phyloP scores from a whole-genome alignment of 2,329 filamentous ascomycete species.

The Immersiporthe knoxdaviesiana region DNA sequence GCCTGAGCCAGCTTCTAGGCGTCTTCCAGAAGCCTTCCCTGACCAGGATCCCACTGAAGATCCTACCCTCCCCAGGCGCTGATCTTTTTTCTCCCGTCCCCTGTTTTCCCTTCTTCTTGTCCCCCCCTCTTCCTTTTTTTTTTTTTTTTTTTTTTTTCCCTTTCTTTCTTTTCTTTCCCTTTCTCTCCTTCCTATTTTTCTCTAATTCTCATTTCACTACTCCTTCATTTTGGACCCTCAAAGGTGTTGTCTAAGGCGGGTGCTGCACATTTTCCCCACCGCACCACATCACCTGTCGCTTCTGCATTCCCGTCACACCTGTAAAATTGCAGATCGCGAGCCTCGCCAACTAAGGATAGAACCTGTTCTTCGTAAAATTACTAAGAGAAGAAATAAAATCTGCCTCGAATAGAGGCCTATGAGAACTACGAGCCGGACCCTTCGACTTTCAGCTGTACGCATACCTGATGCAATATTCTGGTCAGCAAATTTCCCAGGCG shows the following conservation, averaged over 20 bases:
- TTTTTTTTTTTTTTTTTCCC: not conserved
- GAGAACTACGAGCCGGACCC: not conserved
- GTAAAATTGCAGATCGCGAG: not conserved
- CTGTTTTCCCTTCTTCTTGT: too few species aligned
- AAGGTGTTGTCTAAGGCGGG: not conserved
- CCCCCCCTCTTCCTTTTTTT: not conserved
- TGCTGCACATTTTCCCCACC: not conserved
- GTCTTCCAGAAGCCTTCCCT: slow-evolving; percentile 7
- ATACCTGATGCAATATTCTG: not conserved
- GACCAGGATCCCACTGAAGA: not conserved
- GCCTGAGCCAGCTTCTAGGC: not conserved
- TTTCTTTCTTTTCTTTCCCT: not conserved
- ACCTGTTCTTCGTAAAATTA: not conserved
- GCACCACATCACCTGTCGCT: not conserved
- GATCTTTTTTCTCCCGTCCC: not conserved
- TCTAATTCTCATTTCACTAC: not conserved
- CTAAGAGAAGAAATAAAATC: not conserved
- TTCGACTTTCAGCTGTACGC: not conserved
- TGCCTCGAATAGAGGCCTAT: not conserved
- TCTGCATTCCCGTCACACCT: not conserved
- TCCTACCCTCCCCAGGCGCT: not conserved
- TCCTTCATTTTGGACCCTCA: not conserved
- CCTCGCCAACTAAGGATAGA: not conserved
- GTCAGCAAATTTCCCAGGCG: not conserved
- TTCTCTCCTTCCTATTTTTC: not conserved